Evolutionary conservation across 257 asterid species (phyloP), one percentile per base, ranked within the genome.

Genomic region (Lantana camara): DNA sequence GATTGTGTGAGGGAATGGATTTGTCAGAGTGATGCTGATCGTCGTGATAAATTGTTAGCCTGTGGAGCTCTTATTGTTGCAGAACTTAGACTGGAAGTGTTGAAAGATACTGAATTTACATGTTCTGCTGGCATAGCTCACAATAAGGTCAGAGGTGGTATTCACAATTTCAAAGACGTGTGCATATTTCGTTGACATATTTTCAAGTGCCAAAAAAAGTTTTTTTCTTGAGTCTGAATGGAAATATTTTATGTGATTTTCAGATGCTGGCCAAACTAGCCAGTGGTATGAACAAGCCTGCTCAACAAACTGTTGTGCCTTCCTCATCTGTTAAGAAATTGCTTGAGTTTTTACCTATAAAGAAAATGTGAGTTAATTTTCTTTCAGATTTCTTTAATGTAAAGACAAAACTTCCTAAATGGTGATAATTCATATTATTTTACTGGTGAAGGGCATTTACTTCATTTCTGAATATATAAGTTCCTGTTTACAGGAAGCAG

Each of bases 101-200:
- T 85, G 75, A 80, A 78, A 74, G 91, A 85, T 86, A 81, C 98
- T 41, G 90, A 81, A 75, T 93, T 89, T 69, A 84, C 91, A 55
- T 93, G 98, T 78, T 93, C 98, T 42, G 97, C 97, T 48, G 98
- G 98, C 66, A 74, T 93, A 47, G 98, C 97, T 68, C 98, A 93
- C 73, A 93, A 93, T 80, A 93, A 93, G 95, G 98, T 85, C 38
- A 56, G 71, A 57, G 47, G 32, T 60, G 41, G 55, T 62, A 54
- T 42, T 72, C 61, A 52, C 59, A 12, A 16, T 56, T 64, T 61
- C 41, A 53, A 37, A 5, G 44, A 20, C 42, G 15, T 16, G 23
- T 24, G 7, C 40, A 4, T 32, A 32, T 22, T n/a, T 44, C 55
- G 53, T 37, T 53, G 14, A 8, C 23, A 17, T 40, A 41, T 56